Base-by-base conservation (phyloP, 2,329 filamentous ascomycete genomes). In the Scopulariopsis brevicaulis region DNA sequence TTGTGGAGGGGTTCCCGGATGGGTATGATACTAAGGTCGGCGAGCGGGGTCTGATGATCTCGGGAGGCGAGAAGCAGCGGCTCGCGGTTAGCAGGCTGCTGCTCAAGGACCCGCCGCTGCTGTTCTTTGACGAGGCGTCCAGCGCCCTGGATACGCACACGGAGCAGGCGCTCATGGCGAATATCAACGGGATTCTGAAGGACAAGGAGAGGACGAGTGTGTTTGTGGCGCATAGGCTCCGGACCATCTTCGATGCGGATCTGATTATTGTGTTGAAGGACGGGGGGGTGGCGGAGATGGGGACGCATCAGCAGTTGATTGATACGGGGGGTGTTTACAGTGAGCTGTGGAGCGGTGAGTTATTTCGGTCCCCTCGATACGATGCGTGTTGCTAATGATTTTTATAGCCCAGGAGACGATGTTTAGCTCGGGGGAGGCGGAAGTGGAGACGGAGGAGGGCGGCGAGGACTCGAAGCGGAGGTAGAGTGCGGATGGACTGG, bases 111-210 rank as follows among this genome's bases (percentile, higher is more conserved):
- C 90, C 92, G 3, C 90, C 90, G 1, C 73, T 96, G 32, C 75
- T 96, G 1, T 96, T 96, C 79, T 96, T 96, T 65, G 92, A 96
- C 64, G 92, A 96, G 76, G 93, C 92, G 65, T 96, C 92, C 0
- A 93, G 88, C 54, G 92, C 93, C 1, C 77, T 96, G 37, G 92
- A 96, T 68, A 96, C 93, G 0, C 89, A 96, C 67, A 96, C 93
- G 0, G 93, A 96, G 73, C 89, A 95, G 71, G 87, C 89, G 1
- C 78, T 97, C 55, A 85, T 97, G 76, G 80, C 86, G 60, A 96
- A 96, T 68, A 96, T 97, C 70, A 96, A 96, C 70, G 86, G 86
- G 63, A 94, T 97, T 57, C 75, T 97, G 57, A 87, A 87, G 64
- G 92, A 96, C 66, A 96, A 96, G 74, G 77, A 78, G 3, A 82